Conservation (phyloP, 2,329 filamentous ascomycete genomes). For the Bipolaris oryzae region DNA sequence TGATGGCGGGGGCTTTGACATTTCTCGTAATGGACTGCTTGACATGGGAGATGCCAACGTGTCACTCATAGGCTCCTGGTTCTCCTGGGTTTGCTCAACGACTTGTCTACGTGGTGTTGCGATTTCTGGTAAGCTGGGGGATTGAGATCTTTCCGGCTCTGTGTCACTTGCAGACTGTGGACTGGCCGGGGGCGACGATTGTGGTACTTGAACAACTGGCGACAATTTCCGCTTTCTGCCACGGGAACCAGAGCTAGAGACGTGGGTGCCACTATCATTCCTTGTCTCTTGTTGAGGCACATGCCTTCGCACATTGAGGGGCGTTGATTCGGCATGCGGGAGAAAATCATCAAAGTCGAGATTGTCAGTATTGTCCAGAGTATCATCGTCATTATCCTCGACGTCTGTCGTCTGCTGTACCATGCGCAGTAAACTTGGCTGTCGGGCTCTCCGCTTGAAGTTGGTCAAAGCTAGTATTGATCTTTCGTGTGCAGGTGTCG, state of each 20-base stretch:
- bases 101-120: conserved; percentile 33
- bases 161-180: conserved; percentile 36
- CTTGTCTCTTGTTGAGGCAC: conserved; percentile 25
- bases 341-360: conserved; percentile 55
- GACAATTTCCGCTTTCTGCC: conserved; percentile 49
- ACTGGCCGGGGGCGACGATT: conserved; percentile 47
- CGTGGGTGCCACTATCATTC: conserved; percentile 36
- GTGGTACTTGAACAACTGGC: conserved; percentile 47
- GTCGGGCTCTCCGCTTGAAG: conserved; percentile 57
- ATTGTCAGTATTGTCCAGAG: conserved; percentile 52
- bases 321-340: conserved; percentile 72
- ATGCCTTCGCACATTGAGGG: conserved; percentile 57
- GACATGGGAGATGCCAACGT: conserved; percentile 54
- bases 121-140: conserved; percentile 44
- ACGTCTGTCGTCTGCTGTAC: conserved; percentile 53
- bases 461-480: conserved; percentile 58
- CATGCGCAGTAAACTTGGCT: conserved; percentile 58
- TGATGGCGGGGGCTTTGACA: conserved; percentile 21
- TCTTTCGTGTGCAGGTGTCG: conserved; percentile 53
- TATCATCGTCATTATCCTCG: conserved; percentile 53
- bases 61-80: conserved; percentile 45
- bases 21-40: conserved; percentile 45
- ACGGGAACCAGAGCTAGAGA: conserved; percentile 42
- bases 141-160: conserved; percentile 42
- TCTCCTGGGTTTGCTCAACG: conserved; percentile 28